Evolutionary conservation across 495 filamentous ascomycete genomes (phyloP).

Genomic region (Clavariopsis aquatica): DNA sequence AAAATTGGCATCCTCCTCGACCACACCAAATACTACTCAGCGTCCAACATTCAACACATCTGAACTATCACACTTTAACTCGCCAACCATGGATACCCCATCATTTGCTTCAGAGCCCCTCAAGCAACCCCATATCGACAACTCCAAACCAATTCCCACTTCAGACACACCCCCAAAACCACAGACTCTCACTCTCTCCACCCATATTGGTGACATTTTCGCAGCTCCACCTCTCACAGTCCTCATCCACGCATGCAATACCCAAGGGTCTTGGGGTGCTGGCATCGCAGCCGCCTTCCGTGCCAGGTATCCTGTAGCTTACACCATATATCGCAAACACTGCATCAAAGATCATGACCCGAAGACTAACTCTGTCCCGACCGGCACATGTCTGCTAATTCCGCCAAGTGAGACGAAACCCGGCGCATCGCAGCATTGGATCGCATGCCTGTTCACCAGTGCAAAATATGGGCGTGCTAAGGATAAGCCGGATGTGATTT

Average conservation of each 20-base stretch:
- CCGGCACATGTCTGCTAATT: constrained; percentile 44
- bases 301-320: constrained; percentile 43
- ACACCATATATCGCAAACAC: constrained; percentile 38
- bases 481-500: constrained; percentile 38
- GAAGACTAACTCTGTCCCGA: constrained; percentile 28
- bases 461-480: constrained; percentile 37
- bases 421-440: constrained; percentile 36
- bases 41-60: constrained; percentile 5
- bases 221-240: constrained; percentile 42
- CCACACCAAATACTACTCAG: background rate
- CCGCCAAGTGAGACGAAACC: constrained; percentile 36
- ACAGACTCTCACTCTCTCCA: constrained; percentile 27
- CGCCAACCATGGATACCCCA: background rate
- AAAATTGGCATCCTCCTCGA: background rate
- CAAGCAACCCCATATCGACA: background rate
- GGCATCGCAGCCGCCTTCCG: constrained; percentile 47
- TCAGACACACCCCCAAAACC: background rate
- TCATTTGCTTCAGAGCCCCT: background rate
- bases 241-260: constrained; percentile 49
- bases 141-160: background rate
- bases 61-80: background rate
- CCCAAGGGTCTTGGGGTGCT: constrained; percentile 41
- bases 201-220: constrained; percentile 45
- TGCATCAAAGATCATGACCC: constrained; percentile 33
- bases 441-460: constrained; percentile 48